These are phyloP conservation scores for Mortierella polycephala DNA, from an alignment of 371 early-diverging fungal species.

Conservation along the genomic window DNA sequence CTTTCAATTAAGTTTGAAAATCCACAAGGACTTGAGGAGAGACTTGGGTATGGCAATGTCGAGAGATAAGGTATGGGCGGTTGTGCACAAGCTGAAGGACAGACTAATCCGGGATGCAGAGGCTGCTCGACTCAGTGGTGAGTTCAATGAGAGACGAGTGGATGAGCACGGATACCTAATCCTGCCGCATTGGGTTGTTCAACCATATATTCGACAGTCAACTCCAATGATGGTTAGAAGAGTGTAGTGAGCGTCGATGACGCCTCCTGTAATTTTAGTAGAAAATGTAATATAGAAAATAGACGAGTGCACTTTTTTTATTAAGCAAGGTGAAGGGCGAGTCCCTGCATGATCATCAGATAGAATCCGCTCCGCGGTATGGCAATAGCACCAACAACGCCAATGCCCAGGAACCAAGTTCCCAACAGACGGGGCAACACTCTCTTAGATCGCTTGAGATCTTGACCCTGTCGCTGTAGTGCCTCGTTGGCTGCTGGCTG, in stretches of 20 bases:
- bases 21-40: conserved; percentile 84
- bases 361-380: conserved; percentile 21
- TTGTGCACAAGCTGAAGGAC: conserved; percentile 70
- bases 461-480: not conserved
- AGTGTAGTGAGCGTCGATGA: not conserved
- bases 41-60: conserved; percentile 71
- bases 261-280: too few species aligned
- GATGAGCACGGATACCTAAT: conserved; percentile 74
- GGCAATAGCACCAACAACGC: conserved; percentile 13
- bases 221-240: conserved; percentile 48
- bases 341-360: conserved; percentile 12
- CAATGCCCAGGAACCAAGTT: conserved; percentile 11
- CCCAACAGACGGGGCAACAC: conserved; percentile 13
- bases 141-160: conserved; percentile 39
- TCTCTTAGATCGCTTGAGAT: not conserved
- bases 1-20: conserved; percentile 77
- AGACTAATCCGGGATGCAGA: conserved; percentile 65
- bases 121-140: conserved; percentile 30
- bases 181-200: conserved; percentile 77
- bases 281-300: conserved; percentile 13
- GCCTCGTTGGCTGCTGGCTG: not conserved
- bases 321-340: conserved; percentile 2
- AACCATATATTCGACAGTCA: conserved; percentile 80
- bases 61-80: conserved; percentile 68
- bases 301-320: not conserved